These are phyloP conservation scores for Fusarium citri DNA, from an alignment of 2,329 filamentous ascomycete species.

Conservation along the genomic window DNA sequence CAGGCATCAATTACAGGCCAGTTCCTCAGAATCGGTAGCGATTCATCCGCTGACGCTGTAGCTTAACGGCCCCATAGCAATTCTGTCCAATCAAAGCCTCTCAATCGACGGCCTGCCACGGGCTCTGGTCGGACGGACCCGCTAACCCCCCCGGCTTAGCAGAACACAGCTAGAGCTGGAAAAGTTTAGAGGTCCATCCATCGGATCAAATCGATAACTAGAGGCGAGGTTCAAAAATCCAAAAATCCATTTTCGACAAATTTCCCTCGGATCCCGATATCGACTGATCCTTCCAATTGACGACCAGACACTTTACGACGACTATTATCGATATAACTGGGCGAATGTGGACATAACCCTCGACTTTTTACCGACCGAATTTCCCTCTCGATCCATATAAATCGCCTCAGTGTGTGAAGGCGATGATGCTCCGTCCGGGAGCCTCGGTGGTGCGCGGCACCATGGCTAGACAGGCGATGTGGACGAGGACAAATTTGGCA, in stretches of 20 bases:
- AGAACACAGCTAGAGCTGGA: constrained; percentile 42
- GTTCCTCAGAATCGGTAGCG: constrained; percentile 20
- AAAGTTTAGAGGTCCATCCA: constrained; percentile 44
- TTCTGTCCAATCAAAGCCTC: constrained; percentile 17
- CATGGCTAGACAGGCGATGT: constrained; percentile 45
- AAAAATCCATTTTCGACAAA: constrained; percentile 40
- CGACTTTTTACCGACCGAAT: not conserved
- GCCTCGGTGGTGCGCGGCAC: constrained; percentile 62
- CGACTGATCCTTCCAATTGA: constrained; percentile 18
- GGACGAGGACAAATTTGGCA: constrained; percentile 27
- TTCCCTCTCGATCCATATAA: constrained; percentile 10
- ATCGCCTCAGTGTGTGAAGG: constrained; percentile 12
- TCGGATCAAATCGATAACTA: constrained; percentile 35
- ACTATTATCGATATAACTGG: not conserved
- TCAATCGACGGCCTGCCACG: not conserved
- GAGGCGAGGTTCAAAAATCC: constrained; percentile 13
- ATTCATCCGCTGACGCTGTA: constrained; percentile 32
- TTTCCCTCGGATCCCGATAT: constrained; percentile 31
- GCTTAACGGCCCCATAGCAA: constrained; percentile 14
- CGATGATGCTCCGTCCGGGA: constrained; percentile 67
- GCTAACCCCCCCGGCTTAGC: constrained; percentile 37
- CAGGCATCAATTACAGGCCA: constrained; percentile 24
- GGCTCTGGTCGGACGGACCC: constrained; percentile 38
- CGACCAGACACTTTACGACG: not conserved
- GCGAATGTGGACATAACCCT: constrained; percentile 33